Base-by-base conservation (phyloP, 1,284 basidiomycete genomes). In the Ustilago shanxiensis region DNA sequence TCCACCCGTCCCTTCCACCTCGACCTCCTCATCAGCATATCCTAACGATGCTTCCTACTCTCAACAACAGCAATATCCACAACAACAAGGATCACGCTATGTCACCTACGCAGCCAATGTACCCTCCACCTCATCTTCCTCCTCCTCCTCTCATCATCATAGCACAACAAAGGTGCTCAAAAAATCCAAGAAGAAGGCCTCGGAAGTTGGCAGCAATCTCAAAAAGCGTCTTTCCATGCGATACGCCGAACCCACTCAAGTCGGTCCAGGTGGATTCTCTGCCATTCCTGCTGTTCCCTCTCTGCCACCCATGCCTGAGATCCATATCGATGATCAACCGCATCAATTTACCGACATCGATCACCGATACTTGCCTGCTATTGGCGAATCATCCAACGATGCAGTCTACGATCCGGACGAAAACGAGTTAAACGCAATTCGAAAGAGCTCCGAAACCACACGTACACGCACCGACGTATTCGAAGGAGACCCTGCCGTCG, bases 221-320 rank as follows among this genome's bases (percentile, higher is more conserved):
- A 83, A 83, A 33, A 84, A 84, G 63, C 73, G 84, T 20, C 72
- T 85, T 16, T 83, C 82, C 28, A 84, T 82, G 81, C 77, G 84
- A n/a, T 85, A 85, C 70, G 80, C 80, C 24, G 80, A 83, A 58
- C 80, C 80, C 1, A 82, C 80, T 1, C 65, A 73, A 14, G 50
- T 82, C 16, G 83, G 77, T 20, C 77, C 82, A 1, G 78, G 83
- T 2, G 77, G 81, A 0, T 79, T 76, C 50, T 72, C 68, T 39
- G 72, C 77, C 5, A 52, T 77, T 0, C 71, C 78, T 26, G 55
- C 60, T 10, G 70, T 77, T 0, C 79, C 79, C 7, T 60, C 64
- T 20, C 66, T 81, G 2, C 79, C 79, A 4, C 49, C 60, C 35
- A 69, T 74, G 69, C 80, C 70, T 0, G 59, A 60, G 55, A 64